Evolutionary conservation across 352 stramenopile species (phyloP), one percentile per base, ranked within the genome.

Genomic region (Phytophthora meadii): DNA sequence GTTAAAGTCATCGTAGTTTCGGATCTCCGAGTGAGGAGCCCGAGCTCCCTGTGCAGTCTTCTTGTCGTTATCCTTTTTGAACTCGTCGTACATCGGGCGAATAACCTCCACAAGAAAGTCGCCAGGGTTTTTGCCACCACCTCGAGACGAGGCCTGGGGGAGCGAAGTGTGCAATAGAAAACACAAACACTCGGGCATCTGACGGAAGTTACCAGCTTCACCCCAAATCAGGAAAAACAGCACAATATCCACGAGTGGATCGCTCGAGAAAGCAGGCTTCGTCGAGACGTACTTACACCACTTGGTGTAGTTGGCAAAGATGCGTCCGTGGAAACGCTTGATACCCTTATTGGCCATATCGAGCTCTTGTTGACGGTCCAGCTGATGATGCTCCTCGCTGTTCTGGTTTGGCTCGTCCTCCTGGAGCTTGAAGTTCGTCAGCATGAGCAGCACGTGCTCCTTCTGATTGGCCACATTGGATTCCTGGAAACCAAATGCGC

Each of bases 401-500:
- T 73, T 70, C 39, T 55, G 36, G 46, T 61, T 68, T 12, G 61
- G 60, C 8, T 76, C 70, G 12, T 90, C 82, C 36, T 88, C 78
- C 14, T 92, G 82, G 27, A 92, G 77, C 61, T 93, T 93, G 56
- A 89, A 90, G 72, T 94, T 93, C 30, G 87, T 94, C 28, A 94
- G 63, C 67, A 92, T 75, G 41, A 94, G 71, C 58, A 90, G 54
- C 69, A 94, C 63, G 62, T 95, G 84, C 67, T 93, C 87, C 58
- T 82, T 82, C 64, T 93, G 85, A 65, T 92, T 93, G 45, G 76
- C 69, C 11, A 86, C 77, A 72, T 90, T 97, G 40, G 80, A 49
- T 25, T 97, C 88, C 76, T 99, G 96, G 73, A 99, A 99, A 3
- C 96, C 97, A 69, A 98, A 98, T 39, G 97, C 98, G 61, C 91